A percentile compares a stretch with the other conserved stretches of the same genome.
phyloP scores from a whole-genome alignment of 2,329 filamentous ascomycete genomes.

The Talaromyces funiculosus region DNA sequence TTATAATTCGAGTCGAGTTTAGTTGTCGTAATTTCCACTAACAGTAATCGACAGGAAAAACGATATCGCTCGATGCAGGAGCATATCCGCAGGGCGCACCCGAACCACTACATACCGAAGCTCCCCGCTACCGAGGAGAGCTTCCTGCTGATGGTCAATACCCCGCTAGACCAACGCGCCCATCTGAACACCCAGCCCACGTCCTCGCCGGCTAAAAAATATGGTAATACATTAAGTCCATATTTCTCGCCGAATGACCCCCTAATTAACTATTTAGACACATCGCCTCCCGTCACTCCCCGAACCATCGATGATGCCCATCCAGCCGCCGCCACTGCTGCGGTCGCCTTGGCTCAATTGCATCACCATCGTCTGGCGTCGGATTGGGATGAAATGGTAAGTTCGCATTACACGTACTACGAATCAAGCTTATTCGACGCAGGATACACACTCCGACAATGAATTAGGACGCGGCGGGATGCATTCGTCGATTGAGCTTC shows the following conservation, averaged over 20 bases:
- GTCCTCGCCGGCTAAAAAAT: conserved; percentile 33
- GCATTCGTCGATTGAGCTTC: conserved; percentile 63
- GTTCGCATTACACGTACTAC: conserved; percentile 26
- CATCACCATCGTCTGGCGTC: conserved; percentile 70
- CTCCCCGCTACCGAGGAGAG: conserved; percentile 96
- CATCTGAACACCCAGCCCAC: conserved; percentile 42
- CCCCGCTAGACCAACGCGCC: conserved; percentile 68
- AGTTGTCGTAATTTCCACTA: background rate
- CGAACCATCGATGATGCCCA: conserved; percentile 63
- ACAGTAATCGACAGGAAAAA: conserved; percentile 62
- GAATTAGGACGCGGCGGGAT: conserved; percentile 60
- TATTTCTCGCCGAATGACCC: background rate
- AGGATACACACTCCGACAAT: conserved; percentile 68
- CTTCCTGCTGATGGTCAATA: conserved; percentile 94
- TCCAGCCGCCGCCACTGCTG: conserved; percentile 68
- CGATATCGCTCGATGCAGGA: conserved; percentile 98
- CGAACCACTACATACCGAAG: conserved; percentile 95
- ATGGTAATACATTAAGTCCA: conserved; percentile 29
- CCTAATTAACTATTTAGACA: conserved; percentile 52
- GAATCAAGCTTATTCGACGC: conserved; percentile 1
- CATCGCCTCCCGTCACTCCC: conserved; percentile 62
- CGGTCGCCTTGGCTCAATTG: conserved; percentile 80
- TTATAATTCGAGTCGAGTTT: background rate
- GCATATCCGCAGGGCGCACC: conserved; percentile 94
- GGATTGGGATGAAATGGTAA: conserved; percentile 73